Evolutionary conservation across 2,329 filamentous ascomycete genomes (phyloP).

Genomic region (Colletotrichum sp.): DNA sequence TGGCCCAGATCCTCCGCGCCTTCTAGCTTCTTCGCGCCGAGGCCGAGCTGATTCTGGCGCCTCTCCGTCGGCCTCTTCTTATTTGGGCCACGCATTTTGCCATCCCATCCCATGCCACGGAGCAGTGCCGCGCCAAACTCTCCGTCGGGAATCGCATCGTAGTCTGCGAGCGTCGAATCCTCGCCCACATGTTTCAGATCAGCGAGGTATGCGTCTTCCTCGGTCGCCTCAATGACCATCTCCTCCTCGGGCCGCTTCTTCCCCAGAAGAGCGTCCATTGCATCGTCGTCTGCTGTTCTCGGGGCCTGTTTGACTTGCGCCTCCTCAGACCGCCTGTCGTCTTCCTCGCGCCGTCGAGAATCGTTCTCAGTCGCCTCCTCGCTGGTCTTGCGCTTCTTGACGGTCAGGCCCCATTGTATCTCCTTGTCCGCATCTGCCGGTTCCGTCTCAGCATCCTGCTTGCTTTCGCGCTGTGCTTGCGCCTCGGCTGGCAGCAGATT

Average conservation of each 20-base stretch:
- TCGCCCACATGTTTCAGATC: slow-evolving; percentile 78
- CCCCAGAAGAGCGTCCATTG: slow-evolving; percentile 70
- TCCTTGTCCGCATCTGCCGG: slow-evolving; percentile 54
- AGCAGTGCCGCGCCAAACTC: slow-evolving; percentile 92
- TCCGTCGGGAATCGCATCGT: slow-evolving; percentile 88
- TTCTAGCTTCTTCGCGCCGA: slow-evolving; percentile 85
- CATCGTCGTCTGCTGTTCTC: slow-evolving; percentile 48
- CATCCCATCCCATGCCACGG: slow-evolving; percentile 96
- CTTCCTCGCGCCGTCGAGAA: neutral
- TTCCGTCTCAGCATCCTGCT: slow-evolving; percentile 31
- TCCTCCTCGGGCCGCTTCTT: slow-evolving; percentile 49
- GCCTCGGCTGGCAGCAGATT: slow-evolving; percentile 64
- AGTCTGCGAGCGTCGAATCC: slow-evolving; percentile 79
- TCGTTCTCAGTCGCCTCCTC: slow-evolving; percentile 52
- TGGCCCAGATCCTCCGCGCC: slow-evolving; percentile 75
- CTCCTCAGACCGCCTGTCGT: neutral
- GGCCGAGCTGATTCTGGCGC: slow-evolving; percentile 81
- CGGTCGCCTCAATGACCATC: slow-evolving; percentile 61
- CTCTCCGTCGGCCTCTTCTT: slow-evolving; percentile 70
- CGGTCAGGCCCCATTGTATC: slow-evolving; percentile 60
- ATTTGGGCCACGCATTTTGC: slow-evolving; percentile 56
- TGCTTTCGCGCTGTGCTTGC: slow-evolving; percentile 46
- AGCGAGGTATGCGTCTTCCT: slow-evolving; percentile 71
- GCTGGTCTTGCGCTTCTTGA: slow-evolving; percentile 54
- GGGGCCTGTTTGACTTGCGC: neutral